Evolutionary conservation across 306 rosid genomes (phyloP).

Genomic region (Prunus mira): DNA sequence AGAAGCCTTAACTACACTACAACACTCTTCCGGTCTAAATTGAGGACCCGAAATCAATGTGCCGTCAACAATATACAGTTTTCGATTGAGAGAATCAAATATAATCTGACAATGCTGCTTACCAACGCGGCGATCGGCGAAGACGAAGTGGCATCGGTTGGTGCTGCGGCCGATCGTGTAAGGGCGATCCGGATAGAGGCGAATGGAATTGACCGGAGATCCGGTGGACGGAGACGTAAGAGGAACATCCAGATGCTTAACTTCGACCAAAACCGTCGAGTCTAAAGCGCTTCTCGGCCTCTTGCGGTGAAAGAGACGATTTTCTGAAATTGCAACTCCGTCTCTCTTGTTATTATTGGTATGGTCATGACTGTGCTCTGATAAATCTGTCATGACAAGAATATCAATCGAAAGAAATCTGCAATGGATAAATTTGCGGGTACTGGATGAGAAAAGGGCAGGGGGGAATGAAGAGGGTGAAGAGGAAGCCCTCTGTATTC

Average conservation of each 20-base stretch:
- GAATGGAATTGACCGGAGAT: conserved; percentile 27
- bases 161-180: conserved; percentile 55
- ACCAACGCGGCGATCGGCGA: conserved; percentile 58
- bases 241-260: conserved; percentile 44
- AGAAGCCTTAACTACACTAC: conserved; percentile 27
- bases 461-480: not conserved
- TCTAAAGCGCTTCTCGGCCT: not conserved
- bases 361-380: not conserved
- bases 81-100: conserved; percentile 48
- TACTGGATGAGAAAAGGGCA: not conserved
- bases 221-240: conserved; percentile 26
- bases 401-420: not conserved
- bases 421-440: not conserved
- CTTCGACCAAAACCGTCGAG: conserved; percentile 22
- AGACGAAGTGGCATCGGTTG: conserved; percentile 40
- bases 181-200: conserved; percentile 38
- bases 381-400: not conserved
- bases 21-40: conserved; percentile 31
- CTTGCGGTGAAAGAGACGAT: not conserved
- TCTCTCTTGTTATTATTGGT: not conserved
- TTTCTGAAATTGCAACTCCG: not conserved
- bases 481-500: not conserved
- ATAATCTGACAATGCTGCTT: conserved; percentile 61
- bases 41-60: conserved; percentile 25
- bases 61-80: conserved; percentile 48